These are phyloP conservation scores for Mitosporidium daphniae DNA, from an alignment of 371 early-diverging fungal species.

Conservation along the genomic window DNA sequence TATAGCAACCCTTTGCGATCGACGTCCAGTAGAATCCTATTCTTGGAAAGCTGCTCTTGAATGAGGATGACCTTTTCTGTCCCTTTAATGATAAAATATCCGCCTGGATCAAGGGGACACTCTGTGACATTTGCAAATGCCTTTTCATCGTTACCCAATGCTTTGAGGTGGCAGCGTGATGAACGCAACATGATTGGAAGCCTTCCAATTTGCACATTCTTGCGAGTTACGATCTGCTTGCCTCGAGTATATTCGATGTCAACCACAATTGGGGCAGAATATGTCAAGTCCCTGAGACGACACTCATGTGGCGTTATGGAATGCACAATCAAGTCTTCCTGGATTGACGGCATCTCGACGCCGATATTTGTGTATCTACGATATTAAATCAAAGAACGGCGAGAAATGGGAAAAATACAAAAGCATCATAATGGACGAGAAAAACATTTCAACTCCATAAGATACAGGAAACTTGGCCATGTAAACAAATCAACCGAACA, in stretches of 20 bases:
- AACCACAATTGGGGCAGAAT: conserved; percentile 71
- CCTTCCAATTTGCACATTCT: conserved; percentile 59
- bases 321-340: conserved; percentile 13
- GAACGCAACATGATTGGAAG: conserved; percentile 96
- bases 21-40: conserved; percentile 87
- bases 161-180: conserved; percentile 41
- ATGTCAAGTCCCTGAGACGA: conserved; percentile 86
- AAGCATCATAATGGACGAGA: too few relatives aligned
- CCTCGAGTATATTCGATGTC: conserved; percentile 86
- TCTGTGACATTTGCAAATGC: conserved; percentile 53
- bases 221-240: conserved; percentile 37
- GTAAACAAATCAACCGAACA: conserved; percentile 6
- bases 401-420: too few relatives aligned
- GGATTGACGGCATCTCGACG: conserved; percentile 47
- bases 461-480: background rate
- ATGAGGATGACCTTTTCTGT: conserved; percentile 95
- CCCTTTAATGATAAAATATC: conserved; percentile 95
- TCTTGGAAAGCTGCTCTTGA: conserved; percentile 98
- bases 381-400: conserved; percentile 2
- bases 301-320: conserved; percentile 83
- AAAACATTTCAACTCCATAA: background rate
- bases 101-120: conserved; percentile 94
- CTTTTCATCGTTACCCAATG: conserved; percentile 26
- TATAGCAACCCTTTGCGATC: conserved; percentile 44
- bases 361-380: conserved; percentile 43